phyloP scores from a whole-genome alignment of 352 stramenopile genomes.

The Pythium pectinolyticum region DNA sequence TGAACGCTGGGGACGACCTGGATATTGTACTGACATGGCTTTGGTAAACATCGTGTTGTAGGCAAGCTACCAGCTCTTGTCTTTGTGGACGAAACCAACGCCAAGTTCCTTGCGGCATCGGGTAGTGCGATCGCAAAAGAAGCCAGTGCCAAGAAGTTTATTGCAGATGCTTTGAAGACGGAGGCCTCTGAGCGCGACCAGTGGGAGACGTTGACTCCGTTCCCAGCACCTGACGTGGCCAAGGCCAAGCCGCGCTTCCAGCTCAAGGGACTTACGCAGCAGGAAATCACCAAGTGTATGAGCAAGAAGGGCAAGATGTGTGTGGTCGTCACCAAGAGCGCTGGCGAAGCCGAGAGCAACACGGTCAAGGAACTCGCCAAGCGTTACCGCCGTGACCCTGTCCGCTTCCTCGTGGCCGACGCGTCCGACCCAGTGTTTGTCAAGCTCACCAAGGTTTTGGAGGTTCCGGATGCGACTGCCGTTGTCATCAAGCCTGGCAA shows the following conservation, averaged over 20 bases:
- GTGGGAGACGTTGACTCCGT: constrained; percentile 45
- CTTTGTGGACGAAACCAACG: constrained; percentile 49
- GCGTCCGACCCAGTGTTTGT: constrained; percentile 37
- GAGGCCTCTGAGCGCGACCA: constrained; percentile 30
- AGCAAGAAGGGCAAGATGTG: constrained; percentile 69
- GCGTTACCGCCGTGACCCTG: constrained; percentile 75
- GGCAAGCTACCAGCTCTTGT: constrained; percentile 57
- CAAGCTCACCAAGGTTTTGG: constrained; percentile 41
- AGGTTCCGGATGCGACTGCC: constrained; percentile 28
- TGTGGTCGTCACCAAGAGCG: constrained; percentile 52
- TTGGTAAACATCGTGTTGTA: too few relatives aligned
- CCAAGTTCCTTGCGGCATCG: constrained; percentile 47
- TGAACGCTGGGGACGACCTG: too few relatives aligned
- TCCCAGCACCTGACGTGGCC: constrained; percentile 64
- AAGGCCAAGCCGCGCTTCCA: constrained; percentile 68
- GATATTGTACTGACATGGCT: too few relatives aligned
- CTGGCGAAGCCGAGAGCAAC: constrained; percentile 16
- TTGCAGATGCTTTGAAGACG: constrained; percentile 41
- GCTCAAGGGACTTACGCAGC: constrained; percentile 41
- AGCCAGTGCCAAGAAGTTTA: constrained; percentile 58
- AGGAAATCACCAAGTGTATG: constrained; percentile 42
- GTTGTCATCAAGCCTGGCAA: constrained; percentile 64
- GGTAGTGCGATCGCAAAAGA: constrained; percentile 36
- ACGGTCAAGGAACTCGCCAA: constrained; percentile 64
- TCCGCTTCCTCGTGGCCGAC: constrained; percentile 54